These are phyloP conservation scores for Claviceps fusiformis DNA, from an alignment of 2,329 filamentous ascomycete genomes.

Conservation along the genomic window DNA sequence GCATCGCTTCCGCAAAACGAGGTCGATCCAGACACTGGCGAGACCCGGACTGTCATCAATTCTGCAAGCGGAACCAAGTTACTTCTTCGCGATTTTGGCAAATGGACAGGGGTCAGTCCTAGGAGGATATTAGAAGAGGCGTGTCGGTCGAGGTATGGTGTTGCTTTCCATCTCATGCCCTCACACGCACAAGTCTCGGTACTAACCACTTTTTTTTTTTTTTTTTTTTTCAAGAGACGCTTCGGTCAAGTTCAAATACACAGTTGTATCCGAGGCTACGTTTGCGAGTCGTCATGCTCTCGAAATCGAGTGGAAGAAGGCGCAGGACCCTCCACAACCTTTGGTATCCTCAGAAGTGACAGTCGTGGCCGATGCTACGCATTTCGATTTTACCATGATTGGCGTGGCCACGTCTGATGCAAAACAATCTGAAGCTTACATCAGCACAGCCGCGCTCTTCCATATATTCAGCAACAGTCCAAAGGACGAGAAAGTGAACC, in stretches of 20 bases:
- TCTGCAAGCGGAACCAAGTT: conserved; percentile 40
- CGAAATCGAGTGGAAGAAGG: conserved; percentile 65
- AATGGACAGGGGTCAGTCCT: conserved; percentile 64
- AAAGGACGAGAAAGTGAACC: conserved; percentile 74
- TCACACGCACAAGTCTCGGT: neutral
- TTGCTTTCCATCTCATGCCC: neutral
- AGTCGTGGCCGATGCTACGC: conserved; percentile 30
- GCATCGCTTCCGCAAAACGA: conserved; percentile 47
- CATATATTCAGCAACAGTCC: conserved; percentile 61
- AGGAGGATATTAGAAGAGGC: conserved; percentile 69
- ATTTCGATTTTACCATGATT: conserved; percentile 59
- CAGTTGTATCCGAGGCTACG: conserved; percentile 54
- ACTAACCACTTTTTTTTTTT: neutral
- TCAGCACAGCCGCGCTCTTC: conserved; percentile 72
- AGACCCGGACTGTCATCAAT: conserved; percentile 42
- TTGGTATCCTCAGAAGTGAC: conserved; percentile 27
- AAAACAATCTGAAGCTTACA: conserved; percentile 75
- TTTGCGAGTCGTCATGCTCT: conserved; percentile 68
- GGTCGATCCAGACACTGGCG: conserved; percentile 43
- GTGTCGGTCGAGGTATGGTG: conserved; percentile 58
- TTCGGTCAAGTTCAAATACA: conserved; percentile 52
- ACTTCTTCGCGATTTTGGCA: conserved; percentile 69
- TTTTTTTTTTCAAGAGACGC: conserved; percentile 42
- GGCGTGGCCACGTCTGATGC: conserved; percentile 58
- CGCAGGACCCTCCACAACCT: conserved; percentile 38